A percentile compares a stretch with the other conserved stretches of the same genome.
Conservation (phyloP, 2,329 filamentous ascomycete species). For the Raffaelea albimanens region DNA sequence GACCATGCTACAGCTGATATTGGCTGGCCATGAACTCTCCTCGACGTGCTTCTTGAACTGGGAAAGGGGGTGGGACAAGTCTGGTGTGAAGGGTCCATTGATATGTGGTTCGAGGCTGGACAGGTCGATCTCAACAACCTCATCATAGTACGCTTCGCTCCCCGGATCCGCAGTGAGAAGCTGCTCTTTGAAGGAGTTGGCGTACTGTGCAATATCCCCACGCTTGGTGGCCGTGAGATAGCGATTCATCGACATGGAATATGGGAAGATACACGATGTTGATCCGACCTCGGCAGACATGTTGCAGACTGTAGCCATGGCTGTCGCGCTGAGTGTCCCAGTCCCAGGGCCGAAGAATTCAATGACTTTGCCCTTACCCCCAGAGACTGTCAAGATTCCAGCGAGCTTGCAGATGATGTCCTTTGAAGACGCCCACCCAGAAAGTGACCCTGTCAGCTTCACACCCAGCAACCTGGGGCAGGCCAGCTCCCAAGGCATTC, state of each 20-base stretch:
- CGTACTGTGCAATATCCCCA: slow-evolving; percentile 57
- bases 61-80: slow-evolving; percentile 86
- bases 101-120: slow-evolving; percentile 88
- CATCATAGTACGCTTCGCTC: slow-evolving; percentile 69
- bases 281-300: slow-evolving; percentile 86
- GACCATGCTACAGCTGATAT: slow-evolving; percentile 89
- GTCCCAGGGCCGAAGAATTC: slow-evolving; percentile 92
- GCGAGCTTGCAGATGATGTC: slow-evolving; percentile 89
- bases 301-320: slow-evolving; percentile 86
- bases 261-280: slow-evolving; percentile 94
- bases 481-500: slow-evolving; percentile 95
- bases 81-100: slow-evolving; percentile 94
- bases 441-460: slow-evolving; percentile 70
- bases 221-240: slow-evolving; percentile 83
- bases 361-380: slow-evolving; percentile 88
- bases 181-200: slow-evolving; percentile 50
- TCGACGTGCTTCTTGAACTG: slow-evolving; percentile 78
- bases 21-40: slow-evolving; percentile 81
- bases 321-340: slow-evolving; percentile 79
- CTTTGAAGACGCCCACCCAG: slow-evolving; percentile 88
- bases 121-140: slow-evolving; percentile 83
- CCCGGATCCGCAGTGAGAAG: no score
- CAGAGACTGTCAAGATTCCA: slow-evolving; percentile 81
- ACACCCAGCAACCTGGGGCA: slow-evolving; percentile 87
- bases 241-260: slow-evolving; percentile 70